Conservation (phyloP, 192 early-diverging fungal species). For the Obelidium mucronatum region DNA sequence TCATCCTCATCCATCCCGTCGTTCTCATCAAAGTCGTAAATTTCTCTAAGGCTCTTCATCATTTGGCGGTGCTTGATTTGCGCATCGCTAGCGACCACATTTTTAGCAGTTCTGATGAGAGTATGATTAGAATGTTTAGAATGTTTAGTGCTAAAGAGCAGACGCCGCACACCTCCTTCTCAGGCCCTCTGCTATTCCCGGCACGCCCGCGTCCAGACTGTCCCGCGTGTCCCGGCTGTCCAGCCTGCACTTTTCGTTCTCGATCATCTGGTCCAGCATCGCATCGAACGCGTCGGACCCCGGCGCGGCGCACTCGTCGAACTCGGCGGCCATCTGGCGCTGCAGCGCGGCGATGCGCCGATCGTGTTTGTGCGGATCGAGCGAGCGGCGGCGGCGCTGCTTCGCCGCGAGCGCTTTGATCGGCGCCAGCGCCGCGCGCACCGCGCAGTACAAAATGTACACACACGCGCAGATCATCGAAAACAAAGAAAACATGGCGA, state of each 20-base stretch:
- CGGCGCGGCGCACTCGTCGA: neutral
- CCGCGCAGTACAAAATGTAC: neutral
- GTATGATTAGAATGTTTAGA: neutral
- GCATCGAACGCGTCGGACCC: constrained; percentile 14
- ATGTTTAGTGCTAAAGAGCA: neutral
- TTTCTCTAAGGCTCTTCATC: constrained; percentile 1
- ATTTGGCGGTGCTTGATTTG: constrained; percentile 1
- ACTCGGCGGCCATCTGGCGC: neutral
- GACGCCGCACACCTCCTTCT: neutral
- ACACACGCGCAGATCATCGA: neutral
- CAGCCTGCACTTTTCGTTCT: neutral
- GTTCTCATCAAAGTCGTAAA: constrained; percentile 23
- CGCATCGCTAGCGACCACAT: neutral
- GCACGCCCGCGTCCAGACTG: neutral
- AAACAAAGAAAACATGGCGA: neutral
- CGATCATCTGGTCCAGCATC: constrained; percentile 9
- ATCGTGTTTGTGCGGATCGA: neutral
- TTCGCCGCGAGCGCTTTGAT: neutral
- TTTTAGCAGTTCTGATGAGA: neutral
- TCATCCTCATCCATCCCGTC: neutral
- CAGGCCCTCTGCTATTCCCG: neutral
- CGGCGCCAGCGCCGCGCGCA: neutral
- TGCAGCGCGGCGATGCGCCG: neutral
- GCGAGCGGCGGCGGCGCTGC: neutral
- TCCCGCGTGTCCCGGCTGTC: neutral